Base-by-base conservation (phyloP, 2,329 filamentous ascomycete genomes). In the Xylaria sp. region DNA sequence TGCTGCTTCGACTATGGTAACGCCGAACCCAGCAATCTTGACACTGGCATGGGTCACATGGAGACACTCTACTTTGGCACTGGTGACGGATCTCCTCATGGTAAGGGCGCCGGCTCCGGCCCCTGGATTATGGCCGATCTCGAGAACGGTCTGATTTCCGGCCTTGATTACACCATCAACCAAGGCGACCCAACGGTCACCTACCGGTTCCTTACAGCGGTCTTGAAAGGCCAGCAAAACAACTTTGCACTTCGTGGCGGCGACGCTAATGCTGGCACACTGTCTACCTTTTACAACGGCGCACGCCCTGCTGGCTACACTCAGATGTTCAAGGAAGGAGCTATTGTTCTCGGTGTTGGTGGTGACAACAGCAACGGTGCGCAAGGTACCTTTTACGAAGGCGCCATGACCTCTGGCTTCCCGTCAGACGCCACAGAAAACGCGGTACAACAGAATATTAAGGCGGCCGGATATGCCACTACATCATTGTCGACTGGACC, bases 111-210 rank as follows among this genome's bases (percentile, higher is more conserved):
- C 3, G 89, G 88, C 43, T 82, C 73, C 52, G 89, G 89, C 0
- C 89, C 89, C 0, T 91, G 89, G 89, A 76, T 91, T 71, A 90
- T 91, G 88, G 89, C 88, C 0, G 89, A 91, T 77, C 83, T 91
- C 0, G 89, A 91, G 75, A 90, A 91, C 69, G 87, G 87, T 5
- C 79, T 91, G 4, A 91, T 90, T 79, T 88, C 88, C 0, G 89
- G 88, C 13, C 10, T 61, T 0, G 82, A 77, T 63, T 36, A 81
- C 1, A 76, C 74, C 2, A 77, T 83, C 57, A 90, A 90, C 73
- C 59, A 82, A 0, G 82, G 65, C 1, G 82, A 90, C 71, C 86
- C 86, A 4, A 82, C 85, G 0, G 80, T 90, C 65, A 80, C 81
- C 1, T 78, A 80, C 66, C 85, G 88, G 0, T 91, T 91, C 75